phyloP scores from a whole-genome alignment of 2,329 filamentous ascomycete genomes.

The Davidsoniella neocaledoniae region DNA sequence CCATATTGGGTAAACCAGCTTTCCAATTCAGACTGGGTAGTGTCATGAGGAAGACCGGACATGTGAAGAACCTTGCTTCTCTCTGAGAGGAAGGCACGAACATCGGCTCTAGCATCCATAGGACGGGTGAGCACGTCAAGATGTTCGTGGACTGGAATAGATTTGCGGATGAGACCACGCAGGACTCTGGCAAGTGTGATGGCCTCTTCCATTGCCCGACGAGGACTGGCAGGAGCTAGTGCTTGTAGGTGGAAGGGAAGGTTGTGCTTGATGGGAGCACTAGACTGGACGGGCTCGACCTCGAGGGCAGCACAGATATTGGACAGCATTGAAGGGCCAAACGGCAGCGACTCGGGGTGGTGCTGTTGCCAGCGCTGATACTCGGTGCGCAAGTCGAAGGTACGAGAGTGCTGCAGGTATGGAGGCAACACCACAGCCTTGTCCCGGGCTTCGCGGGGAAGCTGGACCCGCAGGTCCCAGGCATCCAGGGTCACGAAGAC shows the following conservation, averaged over 20 bases:
- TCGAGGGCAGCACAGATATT: slow-evolving; percentile 98
- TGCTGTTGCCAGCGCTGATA: slow-evolving; percentile 98
- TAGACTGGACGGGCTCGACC: slow-evolving; percentile 93
- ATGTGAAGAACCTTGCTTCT: slow-evolving; percentile 97
- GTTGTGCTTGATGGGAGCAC: slow-evolving; percentile 96
- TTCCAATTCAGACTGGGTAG: slow-evolving; percentile 94
- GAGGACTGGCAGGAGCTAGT: slow-evolving; percentile 82
- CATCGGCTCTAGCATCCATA: slow-evolving; percentile 92
- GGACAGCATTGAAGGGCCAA: slow-evolving; percentile 83
- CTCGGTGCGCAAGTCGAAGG: slow-evolving; percentile 91
- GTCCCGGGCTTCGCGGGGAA: slow-evolving; percentile 92
- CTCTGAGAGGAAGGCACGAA: slow-evolving; percentile 87
- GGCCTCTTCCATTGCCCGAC: slow-evolving; percentile 93
- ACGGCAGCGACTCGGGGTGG: slow-evolving; percentile 91
- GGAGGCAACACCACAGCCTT: slow-evolving; percentile 93
- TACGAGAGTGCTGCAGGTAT: slow-evolving; percentile 93
- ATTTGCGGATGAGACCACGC: slow-evolving; percentile 85
- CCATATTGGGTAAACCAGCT: slow-evolving; percentile 99
- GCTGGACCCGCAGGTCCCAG: slow-evolving; percentile 94
- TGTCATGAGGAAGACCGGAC: slow-evolving; percentile 93
- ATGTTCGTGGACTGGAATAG: slow-evolving; percentile 82
- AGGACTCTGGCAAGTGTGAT: slow-evolving; percentile 87
- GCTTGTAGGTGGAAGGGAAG: slow-evolving; percentile 95
- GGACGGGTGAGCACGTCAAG: slow-evolving; percentile 87
- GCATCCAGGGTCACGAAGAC: slow-evolving; percentile 97